A percentile compares a stretch with the other conserved stretches of the same genome.
Evolutionary conservation across 257 asterid species (phyloP).

Genomic region (Forsythia suspensa): DNA sequence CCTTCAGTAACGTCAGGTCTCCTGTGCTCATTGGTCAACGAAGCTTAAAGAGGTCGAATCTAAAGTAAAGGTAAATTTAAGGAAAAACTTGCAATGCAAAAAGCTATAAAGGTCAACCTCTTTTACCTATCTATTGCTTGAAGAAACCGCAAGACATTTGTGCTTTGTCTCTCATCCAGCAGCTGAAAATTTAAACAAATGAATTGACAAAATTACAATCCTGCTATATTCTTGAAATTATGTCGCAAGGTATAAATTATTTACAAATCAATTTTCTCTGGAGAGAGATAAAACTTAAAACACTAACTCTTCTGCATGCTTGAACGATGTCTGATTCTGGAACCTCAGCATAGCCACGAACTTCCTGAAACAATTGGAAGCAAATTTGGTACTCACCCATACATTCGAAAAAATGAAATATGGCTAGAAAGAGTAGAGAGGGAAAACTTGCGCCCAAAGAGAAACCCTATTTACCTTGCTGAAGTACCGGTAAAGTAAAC

Average conservation of each 20-base stretch:
- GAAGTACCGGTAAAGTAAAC: constrained; percentile 74
- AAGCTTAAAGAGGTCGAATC: constrained; percentile 18
- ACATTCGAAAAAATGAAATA: neutral
- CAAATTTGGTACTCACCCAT: constrained; percentile 5
- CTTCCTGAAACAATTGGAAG: constrained; percentile 57
- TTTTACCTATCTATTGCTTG: constrained; percentile 72
- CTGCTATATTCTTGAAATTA: neutral
- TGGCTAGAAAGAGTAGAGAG: neutral
- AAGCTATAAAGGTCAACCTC: neutral
- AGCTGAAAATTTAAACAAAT: constrained; percentile 50
- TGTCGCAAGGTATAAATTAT: neutral
- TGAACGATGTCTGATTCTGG: constrained; percentile 89
- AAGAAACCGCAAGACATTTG: constrained; percentile 75
- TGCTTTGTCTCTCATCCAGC: constrained; percentile 88
- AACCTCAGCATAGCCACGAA: constrained; percentile 69
- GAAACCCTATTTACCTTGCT: constrained; percentile 68
- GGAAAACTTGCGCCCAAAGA: neutral
- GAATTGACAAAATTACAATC: neutral
- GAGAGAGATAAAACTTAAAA: neutral
- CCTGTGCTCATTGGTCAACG: constrained; percentile 42
- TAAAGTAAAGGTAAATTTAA: neutral
- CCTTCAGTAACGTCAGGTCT: constrained; percentile 82
- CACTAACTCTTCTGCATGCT: constrained; percentile 91
- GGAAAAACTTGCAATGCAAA: constrained; percentile 6
- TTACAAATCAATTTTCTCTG: neutral